These are phyloP conservation scores for Eutypa lata DNA, from an alignment of 2,329 filamentous ascomycete species.

Conservation along the genomic window DNA sequence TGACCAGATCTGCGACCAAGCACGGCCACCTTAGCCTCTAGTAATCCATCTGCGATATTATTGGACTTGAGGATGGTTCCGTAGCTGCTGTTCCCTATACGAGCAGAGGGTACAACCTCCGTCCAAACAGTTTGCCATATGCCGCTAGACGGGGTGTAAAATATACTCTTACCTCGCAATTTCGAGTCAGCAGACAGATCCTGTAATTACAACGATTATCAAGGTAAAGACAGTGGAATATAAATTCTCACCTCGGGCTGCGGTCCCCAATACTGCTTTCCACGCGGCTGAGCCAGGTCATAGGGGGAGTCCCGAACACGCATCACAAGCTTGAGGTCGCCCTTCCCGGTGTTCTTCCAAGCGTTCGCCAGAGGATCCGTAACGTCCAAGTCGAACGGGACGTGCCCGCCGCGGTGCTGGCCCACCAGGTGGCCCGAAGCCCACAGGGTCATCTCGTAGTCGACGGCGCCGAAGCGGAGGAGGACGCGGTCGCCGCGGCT, in stretches of 20 bases:
- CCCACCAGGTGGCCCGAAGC: constrained; percentile 50
- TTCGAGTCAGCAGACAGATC: no score
- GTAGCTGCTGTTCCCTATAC: constrained; percentile 52
- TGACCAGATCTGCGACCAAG: constrained; percentile 45
- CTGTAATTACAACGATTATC: no score
- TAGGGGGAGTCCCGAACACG: constrained; percentile 62
- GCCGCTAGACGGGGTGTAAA: constrained; percentile 55
- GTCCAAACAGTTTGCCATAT: constrained; percentile 59
- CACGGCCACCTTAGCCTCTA: constrained; percentile 50
- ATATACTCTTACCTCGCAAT: constrained; percentile 40
- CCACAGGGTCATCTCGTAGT: constrained; percentile 59
- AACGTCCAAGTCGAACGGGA: constrained; percentile 56
- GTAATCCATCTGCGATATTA: constrained; percentile 47
- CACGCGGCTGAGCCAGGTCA: constrained; percentile 62
- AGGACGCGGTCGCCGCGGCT: constrained; percentile 39
- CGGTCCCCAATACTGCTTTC: constrained; percentile 65
- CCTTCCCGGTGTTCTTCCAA: constrained; percentile 19
- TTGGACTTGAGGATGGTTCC: constrained; percentile 57
- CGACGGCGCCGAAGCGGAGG: constrained; percentile 58
- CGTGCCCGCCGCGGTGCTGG: constrained; percentile 56
- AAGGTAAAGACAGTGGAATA: no score
- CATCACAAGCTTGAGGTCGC: constrained; percentile 44
- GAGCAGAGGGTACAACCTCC: constrained; percentile 50
- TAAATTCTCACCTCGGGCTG: constrained; percentile 42
- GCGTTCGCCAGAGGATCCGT: constrained; percentile 41